Evolutionary conservation across 306 rosid species (phyloP).

Genomic region (Mimosa bimucronata): DNA sequence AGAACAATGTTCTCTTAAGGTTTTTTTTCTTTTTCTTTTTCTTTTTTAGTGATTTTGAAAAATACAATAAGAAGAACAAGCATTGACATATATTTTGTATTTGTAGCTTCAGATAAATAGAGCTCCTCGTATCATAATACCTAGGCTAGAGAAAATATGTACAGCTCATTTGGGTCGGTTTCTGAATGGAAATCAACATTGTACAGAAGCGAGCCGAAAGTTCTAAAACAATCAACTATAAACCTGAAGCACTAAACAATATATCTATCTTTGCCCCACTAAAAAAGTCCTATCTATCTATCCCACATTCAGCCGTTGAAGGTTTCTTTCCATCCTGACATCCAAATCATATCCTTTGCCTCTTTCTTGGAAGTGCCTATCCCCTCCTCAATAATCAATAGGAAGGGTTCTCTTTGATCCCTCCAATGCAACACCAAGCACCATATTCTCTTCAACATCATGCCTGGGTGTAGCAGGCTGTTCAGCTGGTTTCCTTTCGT

Average conservation of each 20-base stretch:
- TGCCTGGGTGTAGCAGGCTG: slow-evolving; percentile 51
- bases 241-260: slow-evolving; percentile 41
- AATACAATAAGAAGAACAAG: too few species aligned
- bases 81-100: too few species aligned
- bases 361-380: slow-evolving; percentile 44
- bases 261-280: slow-evolving; percentile 57
- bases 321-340: slow-evolving; percentile 59
- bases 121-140: neutral
- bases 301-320: slow-evolving; percentile 53
- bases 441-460: slow-evolving; percentile 77
- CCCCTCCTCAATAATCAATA: slow-evolving; percentile 56
- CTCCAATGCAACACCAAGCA: slow-evolving; percentile 92
- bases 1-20: too few species aligned
- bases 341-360: slow-evolving; percentile 64
- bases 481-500: slow-evolving; percentile 53
- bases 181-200: too few species aligned
- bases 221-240: slow-evolving; percentile 1
- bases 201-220: slow-evolving; percentile 6
- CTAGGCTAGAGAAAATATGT: neutral
- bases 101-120: too few species aligned
- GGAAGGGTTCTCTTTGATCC: slow-evolving; percentile 97
- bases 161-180: too few species aligned
- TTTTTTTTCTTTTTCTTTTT: too few species aligned
- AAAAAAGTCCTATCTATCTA: slow-evolving; percentile 40
- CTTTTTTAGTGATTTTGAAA: too few species aligned